Evolutionary conservation across 805 yeast genomes (phyloP).

Genomic region (Sugiyamaella smithiae): DNA sequence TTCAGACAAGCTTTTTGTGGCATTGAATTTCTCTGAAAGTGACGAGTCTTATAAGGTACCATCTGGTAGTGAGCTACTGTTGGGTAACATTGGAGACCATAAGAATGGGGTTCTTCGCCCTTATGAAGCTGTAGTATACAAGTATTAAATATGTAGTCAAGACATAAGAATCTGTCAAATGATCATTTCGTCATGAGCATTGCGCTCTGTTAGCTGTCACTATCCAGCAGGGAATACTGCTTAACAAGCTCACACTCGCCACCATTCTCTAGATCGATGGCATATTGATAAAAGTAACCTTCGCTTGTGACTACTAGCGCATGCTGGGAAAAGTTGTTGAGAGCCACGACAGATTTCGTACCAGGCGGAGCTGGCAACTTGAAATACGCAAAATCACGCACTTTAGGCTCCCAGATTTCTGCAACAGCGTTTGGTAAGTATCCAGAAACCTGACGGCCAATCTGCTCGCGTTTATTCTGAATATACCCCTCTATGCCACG

Average conservation of each 20-base stretch:
- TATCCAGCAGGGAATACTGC: constrained; percentile 54
- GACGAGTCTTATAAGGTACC: constrained; percentile 4
- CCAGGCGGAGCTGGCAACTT: constrained; percentile 52
- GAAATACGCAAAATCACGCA: constrained; percentile 86
- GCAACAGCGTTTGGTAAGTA: constrained; percentile 76
- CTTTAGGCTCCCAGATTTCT: constrained; percentile 75
- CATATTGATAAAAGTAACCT: constrained; percentile 79
- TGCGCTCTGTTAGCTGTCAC: background rate
- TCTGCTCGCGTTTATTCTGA: constrained; percentile 17
- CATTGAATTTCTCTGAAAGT: constrained; percentile 13
- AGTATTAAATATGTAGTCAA: constrained; percentile 1
- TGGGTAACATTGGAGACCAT: background rate
- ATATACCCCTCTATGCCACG: constrained; percentile 18
- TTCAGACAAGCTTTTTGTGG: constrained; percentile 10
- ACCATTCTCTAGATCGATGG: constrained; percentile 80
- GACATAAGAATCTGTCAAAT: too few species aligned
- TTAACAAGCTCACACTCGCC: constrained; percentile 85
- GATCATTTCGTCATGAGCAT: too few species aligned
- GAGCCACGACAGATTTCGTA: constrained; percentile 35
- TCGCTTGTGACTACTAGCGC: constrained; percentile 74
- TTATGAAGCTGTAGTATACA: constrained; percentile 11
- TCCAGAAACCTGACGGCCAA: constrained; percentile 56
- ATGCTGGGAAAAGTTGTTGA: constrained; percentile 35
- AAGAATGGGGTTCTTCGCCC: constrained; percentile 9
- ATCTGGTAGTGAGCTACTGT: background rate